These are phyloP conservation scores for Rhododendron simsii DNA, from an alignment of 148 eudicot species.

Conservation along the genomic window DNA sequence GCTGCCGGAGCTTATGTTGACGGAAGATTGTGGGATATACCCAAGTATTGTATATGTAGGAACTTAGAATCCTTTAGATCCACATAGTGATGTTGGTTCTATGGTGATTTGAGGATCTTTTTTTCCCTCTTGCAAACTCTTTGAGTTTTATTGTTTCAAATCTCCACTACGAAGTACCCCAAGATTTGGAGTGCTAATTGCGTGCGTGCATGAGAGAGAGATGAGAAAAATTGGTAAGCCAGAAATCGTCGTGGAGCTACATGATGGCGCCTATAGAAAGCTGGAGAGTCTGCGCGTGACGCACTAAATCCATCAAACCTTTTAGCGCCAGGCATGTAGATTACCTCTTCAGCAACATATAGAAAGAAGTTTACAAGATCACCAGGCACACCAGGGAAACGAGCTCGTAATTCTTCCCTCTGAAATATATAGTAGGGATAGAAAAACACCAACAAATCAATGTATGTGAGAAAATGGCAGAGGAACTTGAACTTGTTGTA, in stretches of 20 bases:
- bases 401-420: slow-evolving; percentile 11
- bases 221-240: not conserved
- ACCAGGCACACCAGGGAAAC: slow-evolving; percentile 98
- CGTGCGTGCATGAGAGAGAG: not conserved
- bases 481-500: not conserved
- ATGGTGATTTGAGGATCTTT: slow-evolving; percentile 25
- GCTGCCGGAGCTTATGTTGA: not conserved
- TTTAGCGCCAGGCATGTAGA: not conserved
- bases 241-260: not conserved
- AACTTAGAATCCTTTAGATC: slow-evolving; percentile 22
- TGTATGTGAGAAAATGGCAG: too few relatives aligned
- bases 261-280: not conserved
- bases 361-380: slow-evolving; percentile 97
- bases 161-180: not conserved
- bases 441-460: too few relatives aligned
- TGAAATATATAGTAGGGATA: too few relatives aligned
- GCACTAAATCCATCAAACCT: not conserved
- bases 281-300: not conserved
- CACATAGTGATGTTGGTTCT: slow-evolving; percentile 15
- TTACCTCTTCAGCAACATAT: slow-evolving; percentile 98
- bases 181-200: not conserved
- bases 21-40: not conserved
- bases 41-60: slow-evolving; percentile 7
- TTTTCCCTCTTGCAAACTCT: too few relatives aligned
- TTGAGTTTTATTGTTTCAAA: not conserved